Evolutionary conservation across 2,329 filamentous ascomycete genomes (phyloP).

Genomic region (Gnomoniopsis smithogilvyi): DNA sequence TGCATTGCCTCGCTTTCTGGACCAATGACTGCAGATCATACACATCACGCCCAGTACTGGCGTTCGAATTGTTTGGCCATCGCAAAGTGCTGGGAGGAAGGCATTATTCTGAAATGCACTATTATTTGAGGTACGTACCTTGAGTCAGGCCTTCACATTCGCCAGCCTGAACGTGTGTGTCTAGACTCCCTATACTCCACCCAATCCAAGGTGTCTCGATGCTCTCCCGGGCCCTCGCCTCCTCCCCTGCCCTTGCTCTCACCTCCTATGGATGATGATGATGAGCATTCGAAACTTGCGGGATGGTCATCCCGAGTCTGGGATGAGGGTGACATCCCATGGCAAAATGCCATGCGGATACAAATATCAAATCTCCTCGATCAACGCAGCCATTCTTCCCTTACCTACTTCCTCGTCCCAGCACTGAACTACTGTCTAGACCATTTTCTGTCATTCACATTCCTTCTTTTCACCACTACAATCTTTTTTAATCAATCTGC

Average conservation of each 20-base stretch:
- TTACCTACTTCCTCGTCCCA: slow-evolving; percentile 8
- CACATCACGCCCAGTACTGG: not conserved
- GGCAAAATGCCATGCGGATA: slow-evolving; percentile 10
- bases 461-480: slow-evolving; percentile 23
- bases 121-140: not conserved
- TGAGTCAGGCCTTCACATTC: not conserved
- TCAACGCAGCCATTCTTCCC: not conserved
- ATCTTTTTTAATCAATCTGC: slow-evolving; percentile 31
- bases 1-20: not conserved
- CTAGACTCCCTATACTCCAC: not conserved
- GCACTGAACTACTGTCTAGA: slow-evolving; percentile 11
- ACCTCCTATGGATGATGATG: slow-evolving; percentile 7
- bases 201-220: not conserved
- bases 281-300: slow-evolving; percentile 14
- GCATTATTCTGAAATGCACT: not conserved
- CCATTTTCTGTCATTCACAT: slow-evolving; percentile 20
- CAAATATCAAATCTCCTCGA: slow-evolving; percentile 21
- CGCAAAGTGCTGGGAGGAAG: not conserved
- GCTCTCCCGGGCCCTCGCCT: not conserved
- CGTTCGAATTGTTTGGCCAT: not conserved
- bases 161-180: not conserved
- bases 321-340: slow-evolving; percentile 12
- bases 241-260: slow-evolving; percentile 1
- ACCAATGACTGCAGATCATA: not conserved
- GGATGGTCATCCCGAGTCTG: slow-evolving; percentile 15